phyloP scores from a whole-genome alignment of 768 basidiomycete species.

The Rossbeevera mucosa region DNA sequence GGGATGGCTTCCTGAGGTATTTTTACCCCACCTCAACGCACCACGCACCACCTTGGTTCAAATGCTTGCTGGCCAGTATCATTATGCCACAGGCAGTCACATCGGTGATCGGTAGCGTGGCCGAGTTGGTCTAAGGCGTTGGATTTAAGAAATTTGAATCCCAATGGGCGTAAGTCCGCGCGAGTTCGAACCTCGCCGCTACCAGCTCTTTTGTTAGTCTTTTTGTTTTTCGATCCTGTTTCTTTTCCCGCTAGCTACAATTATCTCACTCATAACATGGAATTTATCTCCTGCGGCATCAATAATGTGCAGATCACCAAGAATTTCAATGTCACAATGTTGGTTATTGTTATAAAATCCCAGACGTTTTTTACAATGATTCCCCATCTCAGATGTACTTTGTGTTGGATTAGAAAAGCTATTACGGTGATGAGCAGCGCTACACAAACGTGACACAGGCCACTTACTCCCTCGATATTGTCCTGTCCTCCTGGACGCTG shows the following conservation, averaged over 20 bases:
- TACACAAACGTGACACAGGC: not conserved
- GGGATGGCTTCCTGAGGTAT: not conserved
- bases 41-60: not conserved
- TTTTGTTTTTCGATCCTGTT: not conserved
- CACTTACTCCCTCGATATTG: conserved; percentile 43
- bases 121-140: conserved; percentile 91
- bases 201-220: conserved; percentile 43
- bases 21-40: not conserved
- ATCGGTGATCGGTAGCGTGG: conserved; percentile 54
- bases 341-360: not conserved
- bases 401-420: conserved; percentile 26
- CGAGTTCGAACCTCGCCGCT: conserved; percentile 91
- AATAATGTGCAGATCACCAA: not conserved
- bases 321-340: not conserved
- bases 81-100: not conserved
- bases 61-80: not conserved
- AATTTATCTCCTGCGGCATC: not conserved
- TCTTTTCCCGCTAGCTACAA: not conserved
- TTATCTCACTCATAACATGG: too few relatives aligned
- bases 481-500: conserved; percentile 67
- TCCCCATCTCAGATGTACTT: not conserved
- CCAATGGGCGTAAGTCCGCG: conserved; percentile 81
- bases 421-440: conserved; percentile 1
- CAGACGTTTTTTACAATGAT: not conserved
- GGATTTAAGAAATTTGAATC: conserved; percentile 79